Base-by-base conservation (phyloP, 805 yeast genomes). In the Zygosaccharomyces kombuchaensis region DNA sequence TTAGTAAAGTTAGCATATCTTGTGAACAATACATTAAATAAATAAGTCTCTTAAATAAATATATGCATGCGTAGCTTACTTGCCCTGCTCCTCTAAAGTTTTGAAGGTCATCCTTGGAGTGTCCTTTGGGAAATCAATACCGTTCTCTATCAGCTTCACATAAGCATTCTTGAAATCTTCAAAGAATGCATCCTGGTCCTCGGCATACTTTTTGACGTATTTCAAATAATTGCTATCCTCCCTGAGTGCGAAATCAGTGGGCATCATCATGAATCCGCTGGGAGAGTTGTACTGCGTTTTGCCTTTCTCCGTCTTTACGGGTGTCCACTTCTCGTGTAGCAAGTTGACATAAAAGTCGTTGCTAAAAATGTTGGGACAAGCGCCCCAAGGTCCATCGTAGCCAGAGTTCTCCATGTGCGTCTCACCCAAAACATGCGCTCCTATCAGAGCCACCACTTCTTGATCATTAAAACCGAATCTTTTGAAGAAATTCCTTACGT, bases 331-430 rank as follows among this genome's bases (percentile, higher is more conserved):
- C 54, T 80, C 82, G 41, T 77, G 70, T 34, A 80, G 53, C 61
- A 86, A 68, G 31, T 73, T 60, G 46, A 75, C 72, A 68, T 68
- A 87, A 64, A 85, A 87, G 34, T 86, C 87, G 69, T 87, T 88
- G 43, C 82, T 73, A 63, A 88, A 84, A 52, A 72, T 66, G 25
- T 84, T 85, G 45, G 93, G 87, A 32, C 84, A 78, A 45, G 83
- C 84, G 31, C 91, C 90, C 96, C 96, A 87, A 50, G 91, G 89
- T 10, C 96, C 95, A 53, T 85, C 93, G 70, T 74, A 88, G 2
- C 95, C 95, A 17, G 88, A 78, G 50, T 81, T 77, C 38, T 53
- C 59, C 46, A 78, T 71, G 63, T 87, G 95, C 55, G 93, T 84
- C 46, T 87, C 75, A 29, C 95, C 95, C 36, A 86, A 66, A 16